Base-by-base conservation (phyloP, 1,284 basidiomycete genomes). In the Apiotrichum gamsii region DNA sequence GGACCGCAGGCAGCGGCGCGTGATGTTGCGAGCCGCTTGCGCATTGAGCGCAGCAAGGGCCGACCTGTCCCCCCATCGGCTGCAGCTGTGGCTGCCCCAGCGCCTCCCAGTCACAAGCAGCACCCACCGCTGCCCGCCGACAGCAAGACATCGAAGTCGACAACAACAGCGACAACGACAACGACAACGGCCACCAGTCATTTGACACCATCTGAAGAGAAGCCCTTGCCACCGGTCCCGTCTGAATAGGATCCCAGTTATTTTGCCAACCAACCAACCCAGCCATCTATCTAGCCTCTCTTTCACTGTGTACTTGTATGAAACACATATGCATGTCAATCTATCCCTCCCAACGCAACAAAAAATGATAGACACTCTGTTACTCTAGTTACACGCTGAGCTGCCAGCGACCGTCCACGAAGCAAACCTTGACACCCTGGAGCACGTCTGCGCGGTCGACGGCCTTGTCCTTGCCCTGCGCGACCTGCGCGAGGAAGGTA, bases 1-100 rank as follows among this genome's bases (percentile, higher is more conserved):
- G 67, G 64, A 8, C 64, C 69, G 3, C 62, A 67, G 32, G 62
- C 62, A 13, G 66, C 70, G 8, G 70, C 70, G 20, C 63, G 61
- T 30, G 57, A 54, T 9, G 51, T 72, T 13, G 70, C 70, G 1
- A 56, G 52, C 25, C 56, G 65, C 20, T 48, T 73, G 8, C 53
- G 59, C 9, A 69, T 73, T 35, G 69, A 71, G n/a, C 51, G 66
- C 5, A 60, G 60, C 34, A 49, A 51, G 35, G 39, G 47, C 11
- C 43, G 49, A 13, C 46, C 34, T 14, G 41, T 18, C 28, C 30
- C 33, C 14, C 42, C 24, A 9, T 43, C 34, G 6, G 21, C 43
- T 3, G 31, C 39, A n/a, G n/a, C n/a, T n/a, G n/a, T n/a, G n/a
- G n/a, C n/a, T 6, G 13, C 15, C n/a, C 33, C 24, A 13, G n/a